Conservation (phyloP, 305 asterid species). For the Solanum hybrid region DNA sequence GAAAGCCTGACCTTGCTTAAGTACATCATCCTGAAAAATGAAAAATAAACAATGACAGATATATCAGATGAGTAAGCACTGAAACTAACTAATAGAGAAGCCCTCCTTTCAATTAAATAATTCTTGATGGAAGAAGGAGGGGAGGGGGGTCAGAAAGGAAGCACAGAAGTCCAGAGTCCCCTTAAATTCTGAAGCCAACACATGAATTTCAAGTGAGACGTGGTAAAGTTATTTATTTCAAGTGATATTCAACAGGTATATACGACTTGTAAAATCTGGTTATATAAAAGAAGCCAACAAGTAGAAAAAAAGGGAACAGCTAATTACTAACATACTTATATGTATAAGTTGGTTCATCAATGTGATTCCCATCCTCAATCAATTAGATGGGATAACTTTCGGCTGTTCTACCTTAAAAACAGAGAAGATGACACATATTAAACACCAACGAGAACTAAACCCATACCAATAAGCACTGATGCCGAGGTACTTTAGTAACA, state of each 20-base stretch:
- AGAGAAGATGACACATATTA: neutral
- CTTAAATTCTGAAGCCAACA: neutral
- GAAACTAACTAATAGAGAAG: neutral
- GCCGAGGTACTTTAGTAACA: neutral
- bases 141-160: neutral
- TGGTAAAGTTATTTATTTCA: neutral
- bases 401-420: neutral
- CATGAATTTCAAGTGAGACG: neutral
- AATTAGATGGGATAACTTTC: neutral
- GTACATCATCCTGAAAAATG: conserved; percentile 51
- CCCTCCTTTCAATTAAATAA: neutral
- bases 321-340: neutral
- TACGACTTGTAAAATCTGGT: neutral
- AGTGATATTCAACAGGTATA: neutral
- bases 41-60: conserved; percentile 7
- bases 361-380: neutral
- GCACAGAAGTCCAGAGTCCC: neutral
- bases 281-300: neutral
- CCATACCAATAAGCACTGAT: neutral
- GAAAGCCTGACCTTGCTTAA: conserved; percentile 77
- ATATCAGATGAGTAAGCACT: conserved; percentile 8
- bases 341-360: neutral
- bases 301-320: neutral
- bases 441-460: neutral
- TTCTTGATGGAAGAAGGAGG: neutral